Percentiles rank a stretch among this genome's conserved stretches.
These are phyloP conservation scores for Gliomastix tumulicola DNA, from an alignment of 2,329 filamentous ascomycete genomes.

Conservation along the genomic window DNA sequence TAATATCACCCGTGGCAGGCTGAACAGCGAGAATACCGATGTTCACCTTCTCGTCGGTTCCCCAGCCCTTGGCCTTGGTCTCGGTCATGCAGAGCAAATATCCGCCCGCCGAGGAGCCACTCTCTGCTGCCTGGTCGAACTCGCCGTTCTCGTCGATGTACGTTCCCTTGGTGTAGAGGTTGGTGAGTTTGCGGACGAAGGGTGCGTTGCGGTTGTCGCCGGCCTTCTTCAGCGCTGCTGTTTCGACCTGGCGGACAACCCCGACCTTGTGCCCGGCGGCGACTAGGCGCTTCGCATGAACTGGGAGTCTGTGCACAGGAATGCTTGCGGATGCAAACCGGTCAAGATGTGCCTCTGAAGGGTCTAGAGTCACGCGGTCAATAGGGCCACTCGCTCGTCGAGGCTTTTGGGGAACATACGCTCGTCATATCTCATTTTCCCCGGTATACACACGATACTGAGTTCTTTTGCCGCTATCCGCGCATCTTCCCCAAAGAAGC, in stretches of 20 bases:
- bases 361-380: constrained; percentile 37
- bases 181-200: constrained; percentile 88
- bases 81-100: constrained; percentile 93
- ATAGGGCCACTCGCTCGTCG: neutral
- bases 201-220: constrained; percentile 91
- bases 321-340: constrained; percentile 95
- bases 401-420: constrained; percentile 36
- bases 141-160: constrained; percentile 93
- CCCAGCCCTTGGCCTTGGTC: constrained; percentile 67
- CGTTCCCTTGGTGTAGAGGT: constrained; percentile 95
- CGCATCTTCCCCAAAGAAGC: constrained; percentile 94
- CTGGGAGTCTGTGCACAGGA: constrained; percentile 81
- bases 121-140: constrained; percentile 45
- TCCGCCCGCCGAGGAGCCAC: constrained; percentile 57
- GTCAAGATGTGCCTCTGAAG: constrained; percentile 85
- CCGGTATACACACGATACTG: constrained; percentile 93
- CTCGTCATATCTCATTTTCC: constrained; percentile 91
- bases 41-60: constrained; percentile 88
- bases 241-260: constrained; percentile 90
- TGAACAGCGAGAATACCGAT: constrained; percentile 92
- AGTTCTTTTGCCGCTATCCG: constrained; percentile 82
- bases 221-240: constrained; percentile 88
- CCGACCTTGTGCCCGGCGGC: constrained; percentile 93
- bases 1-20: constrained; percentile 89
- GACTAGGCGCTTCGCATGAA: constrained; percentile 90